Conservation (phyloP, 2,329 filamentous ascomycete species). For the Geosmithia flava region DNA sequence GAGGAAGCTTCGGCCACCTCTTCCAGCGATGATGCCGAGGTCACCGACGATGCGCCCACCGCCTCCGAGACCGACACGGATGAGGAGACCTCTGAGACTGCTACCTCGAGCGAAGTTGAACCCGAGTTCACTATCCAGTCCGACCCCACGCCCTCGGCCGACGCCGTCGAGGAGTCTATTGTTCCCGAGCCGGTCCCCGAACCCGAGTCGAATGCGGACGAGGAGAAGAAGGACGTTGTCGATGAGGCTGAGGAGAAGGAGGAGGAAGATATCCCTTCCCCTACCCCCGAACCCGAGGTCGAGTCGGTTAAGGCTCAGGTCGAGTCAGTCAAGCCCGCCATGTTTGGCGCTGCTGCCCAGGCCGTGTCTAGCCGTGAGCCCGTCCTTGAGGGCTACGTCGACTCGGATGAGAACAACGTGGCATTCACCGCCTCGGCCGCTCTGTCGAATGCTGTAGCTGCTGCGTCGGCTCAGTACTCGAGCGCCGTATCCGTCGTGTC, state of each 20-base stretch:
- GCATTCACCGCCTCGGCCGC: slow-evolving; percentile 37
- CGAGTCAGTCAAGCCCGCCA: slow-evolving; percentile 27
- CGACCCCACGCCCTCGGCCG: neutral
- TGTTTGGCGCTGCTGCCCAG: slow-evolving; percentile 39
- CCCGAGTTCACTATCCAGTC: slow-evolving; percentile 4
- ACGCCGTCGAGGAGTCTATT: slow-evolving; percentile 4
- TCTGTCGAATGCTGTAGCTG: slow-evolving; percentile 52
- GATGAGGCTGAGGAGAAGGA: slow-evolving; percentile 11
- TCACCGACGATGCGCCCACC: slow-evolving; percentile 1
- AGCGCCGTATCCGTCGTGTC: slow-evolving; percentile 57
- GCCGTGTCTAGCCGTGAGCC: slow-evolving; percentile 32
- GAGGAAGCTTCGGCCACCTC: slow-evolving; percentile 2
- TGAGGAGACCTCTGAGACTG: neutral
- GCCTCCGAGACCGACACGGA: neutral
- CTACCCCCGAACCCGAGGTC: neutral
- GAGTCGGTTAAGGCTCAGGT: slow-evolving; percentile 10
- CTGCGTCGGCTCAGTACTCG: slow-evolving; percentile 56
- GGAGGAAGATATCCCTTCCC: slow-evolving; percentile 11
- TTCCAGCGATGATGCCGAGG: neutral
- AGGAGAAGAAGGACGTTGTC: slow-evolving; percentile 5
- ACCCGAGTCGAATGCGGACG: neutral
- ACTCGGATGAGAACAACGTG: slow-evolving; percentile 22
- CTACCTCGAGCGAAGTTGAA: neutral
- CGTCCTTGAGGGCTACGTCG: slow-evolving; percentile 35
- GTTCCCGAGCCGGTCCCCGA: slow-evolving; percentile 4